Base-by-base conservation (phyloP, 1,284 basidiomycete species). In the Microbotryum silenes-acaulis region DNA sequence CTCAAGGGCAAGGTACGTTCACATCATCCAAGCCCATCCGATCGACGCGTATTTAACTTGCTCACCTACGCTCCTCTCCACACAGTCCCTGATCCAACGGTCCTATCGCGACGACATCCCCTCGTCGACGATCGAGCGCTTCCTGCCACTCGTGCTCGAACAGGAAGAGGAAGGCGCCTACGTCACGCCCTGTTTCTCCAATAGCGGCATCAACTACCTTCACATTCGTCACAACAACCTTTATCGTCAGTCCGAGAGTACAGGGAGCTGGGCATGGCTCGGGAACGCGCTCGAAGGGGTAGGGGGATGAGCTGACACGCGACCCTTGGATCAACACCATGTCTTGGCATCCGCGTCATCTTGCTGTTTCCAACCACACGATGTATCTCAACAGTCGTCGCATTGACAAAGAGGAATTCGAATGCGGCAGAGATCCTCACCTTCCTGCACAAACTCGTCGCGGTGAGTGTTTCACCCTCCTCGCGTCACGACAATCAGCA, bases 141-240 rank as follows among this genome's bases (percentile, higher is more conserved):
- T 99, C 77, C 81, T 99, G 49, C 96, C 96, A 0, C 83, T 97
- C 46, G 80, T 97, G 48, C 85, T 97, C 56, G 96, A 99, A 46
- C 87, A 97, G 75, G 96, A 99, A 77, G 96, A 99, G 78, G 96
- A 99, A 66, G 89, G 90, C 37, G 86, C 91, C 72, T 91, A 87
- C 73, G 88, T 90, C 45, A 91, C 89, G 16, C 96, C 96, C 2
- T 98, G 94, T 78, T 91, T 99, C 79, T 89, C 92, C 1, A 86
- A 82, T 68, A 88, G 91, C 70, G 91, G 91, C 21, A 81, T 98
- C 78, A 97, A 97, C 77, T 98, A 94, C 78, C 90, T 97, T 87
- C 93, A 97, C 76, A 96, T 98, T 73, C 83, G 94, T 46, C 94
- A 97, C 78, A 96, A 92, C 65, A 98, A 98, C 77, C 81, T 98